Base-by-base conservation (phyloP, 2,329 filamentous ascomycete genomes). In the Plectosphaerella sp. region DNA sequence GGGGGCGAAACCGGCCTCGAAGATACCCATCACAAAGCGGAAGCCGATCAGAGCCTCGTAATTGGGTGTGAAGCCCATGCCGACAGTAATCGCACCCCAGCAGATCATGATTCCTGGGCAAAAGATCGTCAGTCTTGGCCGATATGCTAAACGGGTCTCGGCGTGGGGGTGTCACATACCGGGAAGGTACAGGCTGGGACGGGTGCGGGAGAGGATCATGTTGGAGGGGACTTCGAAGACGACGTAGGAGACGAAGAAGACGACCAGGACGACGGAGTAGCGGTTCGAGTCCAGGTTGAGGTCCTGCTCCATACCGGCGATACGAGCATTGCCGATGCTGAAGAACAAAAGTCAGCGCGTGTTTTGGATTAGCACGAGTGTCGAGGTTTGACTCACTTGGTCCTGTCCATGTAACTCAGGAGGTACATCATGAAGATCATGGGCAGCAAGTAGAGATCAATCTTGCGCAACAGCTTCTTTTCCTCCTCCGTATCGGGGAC, bases 201-300 rank as follows among this genome's bases (percentile, higher is more conserved):
- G 67, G 22, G 75, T 63, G 55, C 71, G 72, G 35, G 67, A 72
- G 12, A 77, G 64, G 45, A 76, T 64, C 58, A 87, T 70, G 62
- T 89, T 88, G 22, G 84, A 87, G 10, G 84, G 63, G 0, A 78
- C 74, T 61, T 88, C 84, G 59, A 84, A 86, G 28, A 87, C 64
- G 1, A 84, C 72, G 64, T 90, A 90, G 5, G 82, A 84, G 50
- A 89, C 74, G 70, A 89, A 89, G 71, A 89, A 89, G 57, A 89
- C 76, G 15, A 66, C 55, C 14, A 82, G 71, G 15, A 75, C 68
- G 20, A 80, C 72, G 61, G 86, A 87, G 66, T 87, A 89, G 63
- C 82, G 73, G 41, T 72, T 71, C 8, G 77, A 71, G 3, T 78
- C 77, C 72, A 90, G 81, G 51, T 78, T 53, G 20, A 74, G 65